Evolutionary conservation across 2,329 filamentous ascomycete species (phyloP).

Genomic region (Teratosphaeria destructans): DNA sequence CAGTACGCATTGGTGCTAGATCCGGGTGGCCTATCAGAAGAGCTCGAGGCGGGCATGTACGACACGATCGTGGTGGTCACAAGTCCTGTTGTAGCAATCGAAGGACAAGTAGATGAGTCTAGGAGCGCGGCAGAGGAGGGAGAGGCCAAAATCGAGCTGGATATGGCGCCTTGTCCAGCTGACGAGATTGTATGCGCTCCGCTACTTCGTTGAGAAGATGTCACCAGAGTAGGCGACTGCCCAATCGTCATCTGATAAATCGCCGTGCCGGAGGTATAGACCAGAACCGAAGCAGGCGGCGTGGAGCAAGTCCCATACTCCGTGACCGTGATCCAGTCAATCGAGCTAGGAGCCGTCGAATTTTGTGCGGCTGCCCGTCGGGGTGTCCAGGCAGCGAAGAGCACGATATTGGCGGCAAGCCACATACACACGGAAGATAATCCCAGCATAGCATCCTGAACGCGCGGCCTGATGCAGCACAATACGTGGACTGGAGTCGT

Average conservation of each 20-base stretch:
- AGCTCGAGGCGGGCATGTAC: not conserved
- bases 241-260: not conserved
- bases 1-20: not conserved
- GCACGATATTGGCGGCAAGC: not conserved
- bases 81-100: not conserved
- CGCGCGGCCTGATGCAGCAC: not conserved
- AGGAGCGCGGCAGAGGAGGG: not conserved
- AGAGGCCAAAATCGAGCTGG: not conserved
- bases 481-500: not conserved
- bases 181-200: not conserved
- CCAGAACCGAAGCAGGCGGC: not conserved
- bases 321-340: not conserved
- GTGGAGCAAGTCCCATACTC: not conserved
- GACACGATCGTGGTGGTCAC: not conserved
- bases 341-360: not conserved
- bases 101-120: not conserved
- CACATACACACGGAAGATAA: not conserved
- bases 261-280: not conserved
- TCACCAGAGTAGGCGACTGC: not conserved
- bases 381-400: not conserved
- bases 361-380: not conserved
- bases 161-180: not conserved
- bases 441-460: not conserved
- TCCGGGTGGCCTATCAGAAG: not conserved
- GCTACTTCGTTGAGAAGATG: not conserved